Evolutionary conservation across 768 basidiomycete genomes (phyloP).

Genomic region (Phanerochaete carnosa): DNA sequence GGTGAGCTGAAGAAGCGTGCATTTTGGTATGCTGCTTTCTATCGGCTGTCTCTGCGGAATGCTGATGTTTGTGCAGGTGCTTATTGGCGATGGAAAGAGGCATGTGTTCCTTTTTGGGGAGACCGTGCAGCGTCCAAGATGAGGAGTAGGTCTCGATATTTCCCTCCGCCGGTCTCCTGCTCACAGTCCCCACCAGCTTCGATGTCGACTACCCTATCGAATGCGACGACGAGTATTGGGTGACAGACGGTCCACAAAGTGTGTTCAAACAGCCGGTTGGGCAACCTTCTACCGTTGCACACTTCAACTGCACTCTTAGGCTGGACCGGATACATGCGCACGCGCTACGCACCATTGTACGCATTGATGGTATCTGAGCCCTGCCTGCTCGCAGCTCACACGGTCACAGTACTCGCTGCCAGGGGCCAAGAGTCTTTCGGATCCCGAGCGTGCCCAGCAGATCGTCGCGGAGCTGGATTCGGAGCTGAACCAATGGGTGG

Average conservation of each 20-base stretch:
- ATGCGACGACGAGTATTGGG: constrained; percentile 79
- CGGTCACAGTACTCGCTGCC: neutral
- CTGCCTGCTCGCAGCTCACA: neutral
- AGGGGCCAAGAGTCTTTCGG: neutral
- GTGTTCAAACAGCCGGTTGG: constrained; percentile 60
- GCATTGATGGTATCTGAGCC: constrained; percentile 11
- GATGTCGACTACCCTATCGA: constrained; percentile 73
- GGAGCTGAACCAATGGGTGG: constrained; percentile 36
- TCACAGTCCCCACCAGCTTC: neutral
- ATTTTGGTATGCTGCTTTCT: constrained; percentile 52
- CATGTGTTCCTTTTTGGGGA: constrained; percentile 48
- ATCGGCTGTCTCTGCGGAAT: neutral
- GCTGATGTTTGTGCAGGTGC: constrained; percentile 34
- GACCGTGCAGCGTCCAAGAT: constrained; percentile 69
- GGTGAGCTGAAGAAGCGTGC: constrained; percentile 79
- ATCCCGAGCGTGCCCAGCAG: constrained; percentile 30
- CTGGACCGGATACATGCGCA: constrained; percentile 64
- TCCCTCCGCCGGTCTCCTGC: neutral
- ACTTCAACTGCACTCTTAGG: constrained; percentile 58
- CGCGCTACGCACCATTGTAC: constrained; percentile 59
- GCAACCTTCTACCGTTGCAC: constrained; percentile 49
- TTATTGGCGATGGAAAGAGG: constrained; percentile 43
- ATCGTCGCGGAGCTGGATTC: constrained; percentile 65
- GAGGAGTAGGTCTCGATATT: constrained; percentile 28
- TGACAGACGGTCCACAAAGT: constrained; percentile 45